Base-by-base conservation (phyloP, 2,329 filamentous ascomycete species). In the Sordariomycetes sp. region DNA sequence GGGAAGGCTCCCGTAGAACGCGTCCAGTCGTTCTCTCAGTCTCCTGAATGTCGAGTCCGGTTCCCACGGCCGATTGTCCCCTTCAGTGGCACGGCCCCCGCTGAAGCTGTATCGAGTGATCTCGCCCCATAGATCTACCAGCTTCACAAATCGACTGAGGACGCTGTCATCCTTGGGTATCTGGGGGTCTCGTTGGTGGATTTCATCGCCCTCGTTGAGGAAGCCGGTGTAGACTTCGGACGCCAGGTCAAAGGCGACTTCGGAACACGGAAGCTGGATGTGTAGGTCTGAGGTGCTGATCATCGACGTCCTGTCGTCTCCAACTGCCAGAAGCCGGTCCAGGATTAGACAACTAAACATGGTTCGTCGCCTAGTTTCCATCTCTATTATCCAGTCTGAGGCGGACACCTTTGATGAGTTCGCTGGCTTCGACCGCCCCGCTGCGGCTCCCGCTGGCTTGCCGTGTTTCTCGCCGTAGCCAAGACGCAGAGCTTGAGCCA, bases 271-370 rank as follows among this genome's bases (percentile, higher is more conserved):
- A 4, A 90, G 73, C 65, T 87, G 85, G 22, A 88, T 83, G 37
- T 78, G 75, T 7, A 89, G 69, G 59, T 86, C 81, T 3, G 82
- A 75, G 1, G 80, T 72, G 43, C 77, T 76, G 51, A 89, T 76
- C 65, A 82, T 83, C 16, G 79, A 77, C 1, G 81, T 76, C 24
- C 85, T 76, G 57, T 82, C 78, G 61, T 81, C 81, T 22, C 86
- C 86, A 63, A 81, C 85, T 40, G 84, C 81, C 25, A 89, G 72
- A 68, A 89, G 81, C 3, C 86, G 80, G 66, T 90, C 87, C 63
- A 90, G 75, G 56, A 89, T 83, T 60, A 88, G 84, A 65, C 86
- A 89, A 63, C 86, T 88, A 74, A 87, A 90, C 74, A 89, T 87
- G 0, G 87, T 89, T 7, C 88, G 79, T 28, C 87, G 76, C 60